phyloP scores from a whole-genome alignment of 441 rosid species.

The Corymbia calophylla region DNA sequence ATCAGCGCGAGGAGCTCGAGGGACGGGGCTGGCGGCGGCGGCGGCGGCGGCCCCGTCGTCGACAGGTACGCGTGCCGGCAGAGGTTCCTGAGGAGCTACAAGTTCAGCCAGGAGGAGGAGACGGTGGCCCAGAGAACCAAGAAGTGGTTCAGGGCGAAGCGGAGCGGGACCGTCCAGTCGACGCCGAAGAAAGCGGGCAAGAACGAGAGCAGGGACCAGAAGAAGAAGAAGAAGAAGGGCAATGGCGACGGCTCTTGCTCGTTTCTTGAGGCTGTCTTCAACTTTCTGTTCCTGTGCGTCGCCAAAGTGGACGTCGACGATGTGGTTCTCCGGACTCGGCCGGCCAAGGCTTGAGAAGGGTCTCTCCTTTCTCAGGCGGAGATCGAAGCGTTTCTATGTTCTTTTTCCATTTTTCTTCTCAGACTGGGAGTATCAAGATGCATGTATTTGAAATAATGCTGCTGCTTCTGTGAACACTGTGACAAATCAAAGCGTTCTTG shows the following conservation, averaged over 20 bases:
- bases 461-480: background rate
- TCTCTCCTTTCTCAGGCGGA: background rate
- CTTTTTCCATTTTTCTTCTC: background rate
- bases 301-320: background rate
- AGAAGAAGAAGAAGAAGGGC: background rate
- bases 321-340: background rate
- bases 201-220: background rate
- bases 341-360: background rate
- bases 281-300: constrained; percentile 1
- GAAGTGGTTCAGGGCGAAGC: background rate
- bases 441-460: background rate
- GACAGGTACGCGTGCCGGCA: background rate
- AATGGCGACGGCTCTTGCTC: background rate
- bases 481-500: background rate
- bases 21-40: background rate
- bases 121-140: background rate
- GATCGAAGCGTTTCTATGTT: background rate
- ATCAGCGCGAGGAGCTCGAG: background rate
- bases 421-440: background rate
- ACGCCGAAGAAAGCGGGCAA: background rate
- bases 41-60: background rate
- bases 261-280: background rate
- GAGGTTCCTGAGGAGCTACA: constrained; percentile 5
- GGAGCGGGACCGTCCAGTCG: background rate
- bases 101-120: background rate